phyloP scores from a whole-genome alignment of 2,329 filamentous ascomycete genomes.

The Epichloe glyceriae region DNA sequence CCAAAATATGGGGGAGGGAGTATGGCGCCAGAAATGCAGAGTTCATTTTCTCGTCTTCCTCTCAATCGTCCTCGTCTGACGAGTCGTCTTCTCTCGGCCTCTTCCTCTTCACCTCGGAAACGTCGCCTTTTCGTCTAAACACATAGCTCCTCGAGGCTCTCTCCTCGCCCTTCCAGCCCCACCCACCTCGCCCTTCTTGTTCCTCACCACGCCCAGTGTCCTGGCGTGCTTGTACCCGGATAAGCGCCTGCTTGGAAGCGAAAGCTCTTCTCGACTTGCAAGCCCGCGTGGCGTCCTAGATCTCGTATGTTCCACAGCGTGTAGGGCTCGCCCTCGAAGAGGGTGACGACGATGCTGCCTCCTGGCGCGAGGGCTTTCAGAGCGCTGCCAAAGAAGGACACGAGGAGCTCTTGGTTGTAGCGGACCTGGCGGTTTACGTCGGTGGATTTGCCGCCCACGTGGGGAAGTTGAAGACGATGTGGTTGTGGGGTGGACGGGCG shows the following conservation, averaged over 20 bases:
- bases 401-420: constrained; percentile 71
- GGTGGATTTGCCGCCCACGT: constrained; percentile 81
- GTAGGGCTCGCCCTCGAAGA: constrained; percentile 92
- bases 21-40: too few relatives aligned
- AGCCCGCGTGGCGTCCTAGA: constrained; percentile 63
- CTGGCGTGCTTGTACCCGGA: constrained; percentile 60
- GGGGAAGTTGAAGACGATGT: constrained; percentile 91
- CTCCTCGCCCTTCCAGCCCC: constrained; percentile 30
- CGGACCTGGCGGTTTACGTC: constrained; percentile 92
- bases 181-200: constrained; percentile 29
- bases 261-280: constrained; percentile 59
- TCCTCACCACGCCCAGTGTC: constrained; percentile 53
- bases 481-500: constrained; percentile 44
- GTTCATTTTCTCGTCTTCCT: constrained; percentile 4
- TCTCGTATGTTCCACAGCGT: constrained; percentile 91
- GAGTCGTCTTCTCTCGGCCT: constrained; percentile 12
- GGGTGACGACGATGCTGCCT: constrained; percentile 62
- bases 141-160: constrained; percentile 43
- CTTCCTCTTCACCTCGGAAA: constrained; percentile 18
- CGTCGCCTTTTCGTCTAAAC: constrained; percentile 47
- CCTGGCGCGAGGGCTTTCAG: constrained; percentile 26
- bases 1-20: too few relatives aligned
- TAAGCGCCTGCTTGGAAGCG: constrained; percentile 54
- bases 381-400: constrained; percentile 50
- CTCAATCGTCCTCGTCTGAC: constrained; percentile 18